Percentiles rank a stretch among this genome's conserved stretches.
Evolutionary conservation across 768 basidiomycete genomes (phyloP).

Genomic region (Chalciporus piperatus): DNA sequence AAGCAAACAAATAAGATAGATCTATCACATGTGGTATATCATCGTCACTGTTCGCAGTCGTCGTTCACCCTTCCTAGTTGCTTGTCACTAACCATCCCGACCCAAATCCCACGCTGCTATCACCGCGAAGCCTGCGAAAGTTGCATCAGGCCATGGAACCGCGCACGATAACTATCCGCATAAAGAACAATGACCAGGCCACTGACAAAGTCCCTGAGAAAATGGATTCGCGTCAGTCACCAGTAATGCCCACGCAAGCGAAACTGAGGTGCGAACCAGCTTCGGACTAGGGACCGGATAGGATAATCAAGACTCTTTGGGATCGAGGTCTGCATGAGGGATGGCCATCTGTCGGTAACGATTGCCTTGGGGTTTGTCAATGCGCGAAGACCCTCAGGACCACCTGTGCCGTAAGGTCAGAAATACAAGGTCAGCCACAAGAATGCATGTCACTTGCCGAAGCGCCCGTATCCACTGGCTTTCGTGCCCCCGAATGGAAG

Average conservation of each 20-base stretch:
- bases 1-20: conserved; percentile 10
- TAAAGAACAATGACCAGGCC: conserved; percentile 49
- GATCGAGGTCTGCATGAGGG: conserved; percentile 78
- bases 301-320: conserved; percentile 88
- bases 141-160: conserved; percentile 39
- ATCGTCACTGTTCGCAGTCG: neutral
- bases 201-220: conserved; percentile 47
- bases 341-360: conserved; percentile 82
- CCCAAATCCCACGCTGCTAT: conserved; percentile 8
- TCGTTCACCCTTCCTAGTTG: neutral
- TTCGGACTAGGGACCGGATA: conserved; percentile 63
- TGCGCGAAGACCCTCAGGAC: conserved; percentile 87
- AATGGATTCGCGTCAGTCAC: conserved; percentile 3
- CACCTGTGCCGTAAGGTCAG: conserved; percentile 47
- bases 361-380: conserved; percentile 89
- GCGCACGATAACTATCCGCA: conserved; percentile 45
- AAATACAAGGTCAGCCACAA: conserved; percentile 4
- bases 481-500: conserved; percentile 95
- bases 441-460: conserved; percentile 50
- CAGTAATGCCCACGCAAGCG: neutral
- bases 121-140: conserved; percentile 38
- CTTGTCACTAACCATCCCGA: neutral
- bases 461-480: conserved; percentile 88
- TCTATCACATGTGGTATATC: conserved; percentile 19
- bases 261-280: conserved; percentile 56